A percentile compares a stretch with the other conserved stretches of the same genome.
These are phyloP conservation scores for Venturia oleaginea DNA, from an alignment of 2,329 filamentous ascomycete species.

Conservation along the genomic window DNA sequence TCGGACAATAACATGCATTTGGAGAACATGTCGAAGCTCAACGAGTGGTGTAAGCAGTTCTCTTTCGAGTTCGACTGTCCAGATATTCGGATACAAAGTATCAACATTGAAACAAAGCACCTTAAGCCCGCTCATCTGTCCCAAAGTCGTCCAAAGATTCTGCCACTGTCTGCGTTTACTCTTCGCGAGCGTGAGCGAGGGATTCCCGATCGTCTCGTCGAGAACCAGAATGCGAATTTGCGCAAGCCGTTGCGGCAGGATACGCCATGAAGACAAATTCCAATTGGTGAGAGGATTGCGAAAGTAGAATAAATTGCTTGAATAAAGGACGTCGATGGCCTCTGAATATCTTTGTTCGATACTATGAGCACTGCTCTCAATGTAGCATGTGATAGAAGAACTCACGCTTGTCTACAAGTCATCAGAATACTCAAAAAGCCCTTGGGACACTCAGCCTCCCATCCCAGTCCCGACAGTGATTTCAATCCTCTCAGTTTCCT, in stretches of 20 bases:
- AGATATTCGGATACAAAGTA: slow-evolving; percentile 8
- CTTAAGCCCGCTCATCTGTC: slow-evolving; percentile 3
- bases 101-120: slow-evolving; percentile 11
- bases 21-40: background rate
- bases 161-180: slow-evolving; percentile 5
- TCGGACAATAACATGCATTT: slow-evolving; percentile 4
- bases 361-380: background rate
- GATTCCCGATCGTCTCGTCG: slow-evolving; percentile 12
- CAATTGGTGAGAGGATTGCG: slow-evolving; percentile 7
- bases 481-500: slow-evolving; percentile 4
- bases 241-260: slow-evolving; percentile 5
- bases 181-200: background rate
- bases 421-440: background rate
- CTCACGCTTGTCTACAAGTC: slow-evolving; percentile 9
- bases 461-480: background rate
- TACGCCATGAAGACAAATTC: slow-evolving; percentile 6
- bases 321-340: slow-evolving; percentile 1
- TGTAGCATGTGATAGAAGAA: background rate
- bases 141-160: background rate
- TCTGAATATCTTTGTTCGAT: background rate
- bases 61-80: slow-evolving; percentile 4
- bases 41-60: background rate
- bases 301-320: slow-evolving; percentile 10
- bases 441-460: background rate
- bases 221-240: slow-evolving; percentile 5